These are phyloP conservation scores for Huntiella decipiens DNA, from an alignment of 2,329 filamentous ascomycete species.

Conservation along the genomic window DNA sequence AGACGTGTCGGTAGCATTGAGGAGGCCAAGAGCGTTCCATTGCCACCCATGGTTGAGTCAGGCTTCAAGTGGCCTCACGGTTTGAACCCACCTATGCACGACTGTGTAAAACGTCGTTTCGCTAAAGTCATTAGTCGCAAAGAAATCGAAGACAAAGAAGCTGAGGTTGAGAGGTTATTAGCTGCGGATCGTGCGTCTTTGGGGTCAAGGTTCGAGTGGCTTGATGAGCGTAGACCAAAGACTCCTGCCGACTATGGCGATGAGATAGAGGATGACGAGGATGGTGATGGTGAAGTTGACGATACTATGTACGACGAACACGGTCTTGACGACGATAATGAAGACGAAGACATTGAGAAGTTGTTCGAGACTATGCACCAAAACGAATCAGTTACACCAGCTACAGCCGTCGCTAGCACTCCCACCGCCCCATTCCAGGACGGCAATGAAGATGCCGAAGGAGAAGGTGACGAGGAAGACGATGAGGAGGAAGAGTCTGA, in stretches of 20 bases:
- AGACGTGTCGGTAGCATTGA: slow-evolving; percentile 45
- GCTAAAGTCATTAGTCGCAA: slow-evolving; percentile 65
- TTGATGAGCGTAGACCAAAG: slow-evolving; percentile 30
- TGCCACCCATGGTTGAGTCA: slow-evolving; percentile 52
- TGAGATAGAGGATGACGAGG: slow-evolving; percentile 23
- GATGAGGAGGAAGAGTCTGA: slow-evolving; percentile 27
- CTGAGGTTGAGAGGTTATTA: slow-evolving; percentile 56
- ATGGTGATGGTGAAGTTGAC: slow-evolving; percentile 27
- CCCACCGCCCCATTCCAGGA: slow-evolving; percentile 25
- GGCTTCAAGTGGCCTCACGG: slow-evolving; percentile 67
- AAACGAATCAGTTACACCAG: slow-evolving; percentile 26
- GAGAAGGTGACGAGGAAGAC: slow-evolving; percentile 25
- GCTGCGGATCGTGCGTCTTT: slow-evolving; percentile 45
- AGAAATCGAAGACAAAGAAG: slow-evolving; percentile 70
- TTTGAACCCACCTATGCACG: slow-evolving; percentile 73
- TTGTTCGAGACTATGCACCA: slow-evolving; percentile 36
- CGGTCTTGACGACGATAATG: slow-evolving; percentile 38
- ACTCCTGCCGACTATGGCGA: slow-evolving; percentile 11
- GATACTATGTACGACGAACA: slow-evolving; percentile 27
- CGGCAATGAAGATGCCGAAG: slow-evolving; percentile 26
- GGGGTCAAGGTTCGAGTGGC: slow-evolving; percentile 43
- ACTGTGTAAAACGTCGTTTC: slow-evolving; percentile 65
- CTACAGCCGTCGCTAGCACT: slow-evolving; percentile 24
- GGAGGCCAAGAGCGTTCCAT: slow-evolving; percentile 45
- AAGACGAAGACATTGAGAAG: slow-evolving; percentile 31